These are phyloP conservation scores for Monosporascus ibericus DNA, from an alignment of 2,329 filamentous ascomycete species.

Conservation along the genomic window DNA sequence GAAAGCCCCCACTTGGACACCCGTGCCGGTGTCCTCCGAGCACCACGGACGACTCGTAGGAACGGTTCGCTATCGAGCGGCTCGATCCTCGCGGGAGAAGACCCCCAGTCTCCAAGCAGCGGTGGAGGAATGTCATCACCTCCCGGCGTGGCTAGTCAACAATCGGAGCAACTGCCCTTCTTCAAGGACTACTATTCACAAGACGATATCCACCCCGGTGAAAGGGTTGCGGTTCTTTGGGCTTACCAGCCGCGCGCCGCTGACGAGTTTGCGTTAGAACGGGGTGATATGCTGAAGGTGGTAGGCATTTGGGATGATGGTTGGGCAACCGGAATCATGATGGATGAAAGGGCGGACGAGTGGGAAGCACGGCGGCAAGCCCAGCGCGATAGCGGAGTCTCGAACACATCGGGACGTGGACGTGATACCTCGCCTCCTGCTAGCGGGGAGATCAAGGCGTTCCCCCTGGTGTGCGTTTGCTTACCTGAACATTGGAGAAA, in stretches of 20 bases:
- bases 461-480: constrained; percentile 94
- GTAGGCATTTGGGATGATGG: constrained; percentile 99
- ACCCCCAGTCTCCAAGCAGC: constrained; percentile 68
- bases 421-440: constrained; percentile 57
- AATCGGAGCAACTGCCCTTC: constrained; percentile 90
- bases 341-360: constrained; percentile 79
- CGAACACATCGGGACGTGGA: constrained; percentile 62
- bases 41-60: constrained; percentile 58
- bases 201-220: constrained; percentile 88
- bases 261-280: constrained; percentile 88
- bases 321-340: constrained; percentile 88
- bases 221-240: constrained; percentile 89
- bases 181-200: constrained; percentile 99
- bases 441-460: constrained; percentile 88
- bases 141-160: constrained; percentile 74
- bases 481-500: constrained; percentile 93
- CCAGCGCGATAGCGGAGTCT: constrained; percentile 91
- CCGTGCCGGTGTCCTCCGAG: constrained; percentile 49
- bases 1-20: constrained; percentile 66
- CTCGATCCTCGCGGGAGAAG: constrained; percentile 66
- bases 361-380: constrained; percentile 72
- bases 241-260: constrained; percentile 90
- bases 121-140: constrained; percentile 76
- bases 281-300: constrained; percentile 96
- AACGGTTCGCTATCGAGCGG: constrained; percentile 86